Evolutionary conservation across 1,284 basidiomycete genomes (phyloP).

Genomic region (Puccinia sorghi): DNA sequence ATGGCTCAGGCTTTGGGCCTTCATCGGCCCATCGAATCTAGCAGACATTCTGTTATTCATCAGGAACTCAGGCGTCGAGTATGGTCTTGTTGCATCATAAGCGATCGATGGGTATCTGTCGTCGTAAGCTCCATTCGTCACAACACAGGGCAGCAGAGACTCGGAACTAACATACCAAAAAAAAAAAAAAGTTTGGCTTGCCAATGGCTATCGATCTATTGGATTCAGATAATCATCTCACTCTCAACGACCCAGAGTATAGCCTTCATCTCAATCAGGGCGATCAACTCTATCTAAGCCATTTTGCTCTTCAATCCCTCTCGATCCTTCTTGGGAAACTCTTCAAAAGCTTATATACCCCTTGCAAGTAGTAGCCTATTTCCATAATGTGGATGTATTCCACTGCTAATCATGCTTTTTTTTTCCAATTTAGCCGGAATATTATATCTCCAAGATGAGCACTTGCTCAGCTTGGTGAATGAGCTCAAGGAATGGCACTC

Average conservation of each 20-base stretch:
- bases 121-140: slow-evolving; percentile 61
- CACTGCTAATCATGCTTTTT: background rate
- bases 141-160: background rate
- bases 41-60: slow-evolving; percentile 55
- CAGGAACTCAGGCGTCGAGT: slow-evolving; percentile 79
- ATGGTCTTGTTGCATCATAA: slow-evolving; percentile 87
- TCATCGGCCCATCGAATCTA: slow-evolving; percentile 64
- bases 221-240: slow-evolving; percentile 75
- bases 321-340: slow-evolving; percentile 71
- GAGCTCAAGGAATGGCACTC: slow-evolving; percentile 45
- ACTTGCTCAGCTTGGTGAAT: slow-evolving; percentile 57
- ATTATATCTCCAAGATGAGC: slow-evolving; percentile 70
- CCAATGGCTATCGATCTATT: slow-evolving; percentile 88
- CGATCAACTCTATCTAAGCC: slow-evolving; percentile 58
- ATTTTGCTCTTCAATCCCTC: slow-evolving; percentile 15
- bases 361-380: slow-evolving; percentile 8
- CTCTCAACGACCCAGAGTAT: slow-evolving; percentile 54
- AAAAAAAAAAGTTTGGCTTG: slow-evolving; percentile 67
- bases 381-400: background rate
- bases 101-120: slow-evolving; percentile 69
- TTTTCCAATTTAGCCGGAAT: slow-evolving; percentile 64
- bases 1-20: slow-evolving; percentile 86
- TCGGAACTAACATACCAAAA: too few relatives aligned
- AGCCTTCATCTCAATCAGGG: slow-evolving; percentile 56
- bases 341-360: slow-evolving; percentile 71